phyloP scores from a whole-genome alignment of 2,329 filamentous ascomycete species.

The Alternaria conjuncta region DNA sequence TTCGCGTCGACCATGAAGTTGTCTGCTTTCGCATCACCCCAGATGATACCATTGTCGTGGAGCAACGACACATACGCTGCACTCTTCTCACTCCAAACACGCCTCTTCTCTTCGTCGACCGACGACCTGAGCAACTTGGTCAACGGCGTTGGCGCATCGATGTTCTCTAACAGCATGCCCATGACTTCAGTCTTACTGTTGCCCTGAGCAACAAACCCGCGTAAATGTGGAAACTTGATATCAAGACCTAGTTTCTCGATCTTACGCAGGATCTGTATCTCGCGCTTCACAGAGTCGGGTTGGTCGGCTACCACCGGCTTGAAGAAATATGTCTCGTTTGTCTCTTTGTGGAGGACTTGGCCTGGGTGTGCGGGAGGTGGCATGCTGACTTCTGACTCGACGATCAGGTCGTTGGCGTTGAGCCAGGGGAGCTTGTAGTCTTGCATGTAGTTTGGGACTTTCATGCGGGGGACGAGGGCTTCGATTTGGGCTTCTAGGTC shows the following conservation, averaged over 20 bases:
- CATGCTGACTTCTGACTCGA: constrained; percentile 23
- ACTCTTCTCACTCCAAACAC: constrained; percentile 18
- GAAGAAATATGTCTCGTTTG: constrained; percentile 18
- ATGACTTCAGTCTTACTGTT: constrained; percentile 19
- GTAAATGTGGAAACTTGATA: constrained; percentile 17
- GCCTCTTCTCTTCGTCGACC: constrained; percentile 12
- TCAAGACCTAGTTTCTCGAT: constrained; percentile 10
- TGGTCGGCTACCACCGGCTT: constrained; percentile 21
- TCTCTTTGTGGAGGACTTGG: constrained; percentile 10
- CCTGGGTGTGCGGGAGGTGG: constrained; percentile 27
- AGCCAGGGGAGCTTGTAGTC: constrained; percentile 22
- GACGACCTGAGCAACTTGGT: constrained; percentile 18
- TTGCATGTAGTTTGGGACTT: constrained; percentile 27
- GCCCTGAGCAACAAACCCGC: constrained; percentile 17
- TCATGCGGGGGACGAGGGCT: constrained; percentile 16
- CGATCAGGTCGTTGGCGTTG: constrained; percentile 18
- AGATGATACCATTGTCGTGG: constrained; percentile 25
- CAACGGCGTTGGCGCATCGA: constrained; percentile 15
- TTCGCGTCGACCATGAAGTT: constrained; percentile 50
- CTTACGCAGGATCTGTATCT: constrained; percentile 21
- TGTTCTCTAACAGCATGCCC: constrained; percentile 21
- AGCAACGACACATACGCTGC: constrained; percentile 14
- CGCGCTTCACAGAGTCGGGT: constrained; percentile 22
- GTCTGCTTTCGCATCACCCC: constrained; percentile 39
- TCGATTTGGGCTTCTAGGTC: constrained; percentile 18